Conservation (phyloP, 2,329 filamentous ascomycete species). For the Claviceps sp. region DNA sequence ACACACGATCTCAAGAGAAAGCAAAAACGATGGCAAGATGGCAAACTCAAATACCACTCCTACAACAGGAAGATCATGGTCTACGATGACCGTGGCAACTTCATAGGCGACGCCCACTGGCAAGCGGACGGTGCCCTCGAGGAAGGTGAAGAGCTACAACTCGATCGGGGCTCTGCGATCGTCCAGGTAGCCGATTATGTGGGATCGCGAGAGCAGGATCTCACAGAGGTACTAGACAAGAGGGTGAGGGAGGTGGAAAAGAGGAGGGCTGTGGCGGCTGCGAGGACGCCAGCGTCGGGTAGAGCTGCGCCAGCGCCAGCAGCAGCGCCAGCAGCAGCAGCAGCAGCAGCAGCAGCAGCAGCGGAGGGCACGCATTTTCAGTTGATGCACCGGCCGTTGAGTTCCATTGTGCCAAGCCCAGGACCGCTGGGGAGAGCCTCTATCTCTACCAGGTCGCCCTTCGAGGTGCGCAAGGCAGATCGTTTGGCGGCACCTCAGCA, state of each 20-base stretch:
- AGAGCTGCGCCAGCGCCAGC: neutral
- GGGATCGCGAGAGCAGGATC: constrained; percentile 62
- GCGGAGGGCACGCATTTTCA: constrained; percentile 19
- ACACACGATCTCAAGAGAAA: constrained; percentile 77
- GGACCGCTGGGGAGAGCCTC: constrained; percentile 19
- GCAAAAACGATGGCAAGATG: constrained; percentile 90
- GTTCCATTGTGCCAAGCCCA: constrained; percentile 17
- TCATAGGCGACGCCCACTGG: constrained; percentile 77
- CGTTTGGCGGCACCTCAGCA: constrained; percentile 1
- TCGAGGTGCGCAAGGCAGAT: constrained; percentile 16
- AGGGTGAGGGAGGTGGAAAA: constrained; percentile 43
- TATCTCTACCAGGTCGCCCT: constrained; percentile 21
- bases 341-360: constrained; percentile 11
- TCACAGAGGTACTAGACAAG: constrained; percentile 63
- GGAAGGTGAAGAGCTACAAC: constrained; percentile 68
- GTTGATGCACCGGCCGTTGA: constrained; percentile 31
- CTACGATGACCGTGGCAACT: constrained; percentile 68
- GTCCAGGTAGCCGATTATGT: constrained; percentile 69
- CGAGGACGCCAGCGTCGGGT: constrained; percentile 17
- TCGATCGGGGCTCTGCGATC: constrained; percentile 63
- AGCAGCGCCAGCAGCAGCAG: constrained; percentile 11
- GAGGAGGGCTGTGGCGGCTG: constrained; percentile 30
- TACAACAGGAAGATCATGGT: constrained; percentile 91
- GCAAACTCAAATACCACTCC: constrained; percentile 70
- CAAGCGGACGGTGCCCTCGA: constrained; percentile 52